phyloP scores from a whole-genome alignment of 345 rosid genomes.

The Adansonia digitata region DNA sequence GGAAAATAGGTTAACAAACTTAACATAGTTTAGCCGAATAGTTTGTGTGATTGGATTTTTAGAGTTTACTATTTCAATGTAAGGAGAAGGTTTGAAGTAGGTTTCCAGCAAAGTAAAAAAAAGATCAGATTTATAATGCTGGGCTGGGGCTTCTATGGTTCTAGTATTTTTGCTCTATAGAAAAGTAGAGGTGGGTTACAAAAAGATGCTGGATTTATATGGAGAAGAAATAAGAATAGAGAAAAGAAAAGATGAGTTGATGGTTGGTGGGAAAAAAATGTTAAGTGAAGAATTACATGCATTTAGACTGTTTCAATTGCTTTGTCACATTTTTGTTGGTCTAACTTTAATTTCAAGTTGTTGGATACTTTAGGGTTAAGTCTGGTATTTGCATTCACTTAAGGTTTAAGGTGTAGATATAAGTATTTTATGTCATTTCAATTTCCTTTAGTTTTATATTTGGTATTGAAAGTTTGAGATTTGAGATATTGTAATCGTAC shows the following conservation, averaged over 20 bases:
- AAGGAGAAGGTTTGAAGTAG: not conserved
- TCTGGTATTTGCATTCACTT: not conserved
- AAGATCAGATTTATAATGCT: not conserved
- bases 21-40: not conserved
- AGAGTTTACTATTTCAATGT: not conserved
- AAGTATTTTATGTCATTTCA: not conserved
- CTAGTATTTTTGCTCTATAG: not conserved
- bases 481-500: not conserved
- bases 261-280: not conserved
- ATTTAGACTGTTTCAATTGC: not conserved
- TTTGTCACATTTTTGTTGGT: not conserved
- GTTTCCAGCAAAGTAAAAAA: not conserved
- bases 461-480: not conserved
- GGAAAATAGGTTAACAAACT: not conserved
- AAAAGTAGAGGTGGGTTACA: not conserved
- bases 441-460: not conserved
- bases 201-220: not conserved
- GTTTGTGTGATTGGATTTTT: not conserved
- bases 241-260: not conserved
- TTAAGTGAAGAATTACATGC: not conserved
- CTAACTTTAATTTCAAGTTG: not conserved
- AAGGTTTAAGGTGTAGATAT: not conserved
- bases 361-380: not conserved
- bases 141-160: not conserved
- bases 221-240: too few relatives aligned